These are phyloP conservation scores for Telfairia occidentalis DNA, from an alignment of 331 rosid species.

Conservation along the genomic window DNA sequence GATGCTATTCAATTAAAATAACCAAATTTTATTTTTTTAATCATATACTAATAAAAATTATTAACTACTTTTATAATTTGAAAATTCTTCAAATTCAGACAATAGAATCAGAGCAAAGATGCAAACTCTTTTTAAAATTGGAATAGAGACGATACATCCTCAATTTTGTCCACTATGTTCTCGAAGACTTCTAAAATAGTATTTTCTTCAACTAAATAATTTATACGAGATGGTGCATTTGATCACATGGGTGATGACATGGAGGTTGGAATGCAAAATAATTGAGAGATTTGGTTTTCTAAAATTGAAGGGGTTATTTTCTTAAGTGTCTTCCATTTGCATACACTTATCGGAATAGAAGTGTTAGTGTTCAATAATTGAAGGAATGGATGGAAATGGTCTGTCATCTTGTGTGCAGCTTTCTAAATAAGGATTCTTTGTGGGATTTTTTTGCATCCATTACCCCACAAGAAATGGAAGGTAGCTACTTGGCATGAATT, in stretches of 20 bases:
- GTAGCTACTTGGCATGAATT: not conserved
- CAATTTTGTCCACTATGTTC: not conserved
- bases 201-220: not conserved
- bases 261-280: not conserved
- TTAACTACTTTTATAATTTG: not conserved
- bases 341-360: not conserved
- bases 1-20: not conserved
- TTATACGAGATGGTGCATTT: not conserved
- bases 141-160: not conserved
- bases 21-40: not conserved
- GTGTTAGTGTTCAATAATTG: not conserved
- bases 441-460: not conserved
- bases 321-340: not conserved
- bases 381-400: not conserved
- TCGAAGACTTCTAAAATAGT: not conserved
- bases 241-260: not conserved
- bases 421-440: slow-evolving; percentile 1
- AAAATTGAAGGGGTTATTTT: not conserved
- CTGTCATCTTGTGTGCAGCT: not conserved
- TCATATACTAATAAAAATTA: not conserved
- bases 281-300: not conserved
- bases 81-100: not conserved
- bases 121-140: not conserved
- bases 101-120: not conserved
- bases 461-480: not conserved